Base-by-base conservation (phyloP, 441 rosid species). In the Pelargonium myrrhifolium region DNA sequence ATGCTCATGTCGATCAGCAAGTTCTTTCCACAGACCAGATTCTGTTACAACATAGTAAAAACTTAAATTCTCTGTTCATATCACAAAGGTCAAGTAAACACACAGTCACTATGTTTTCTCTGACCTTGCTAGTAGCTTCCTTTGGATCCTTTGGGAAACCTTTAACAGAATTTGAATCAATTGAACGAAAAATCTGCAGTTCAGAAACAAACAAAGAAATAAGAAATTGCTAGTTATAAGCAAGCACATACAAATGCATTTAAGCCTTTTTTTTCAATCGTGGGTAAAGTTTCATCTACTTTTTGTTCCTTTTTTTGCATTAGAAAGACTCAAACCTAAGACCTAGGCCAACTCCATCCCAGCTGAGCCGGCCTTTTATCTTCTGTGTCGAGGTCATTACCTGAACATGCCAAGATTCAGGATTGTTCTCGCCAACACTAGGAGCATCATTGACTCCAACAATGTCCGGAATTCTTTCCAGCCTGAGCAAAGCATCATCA, bases 1-100 rank as follows among this genome's bases (percentile, higher is more conserved):
- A 95, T 95, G 85, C 99, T 95, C 97, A 88, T 90, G 85, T 95
- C 99, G 69, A 95, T 90, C 66, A 92, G 86, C 53, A 90, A 86
- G 73, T 92, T 90, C 86, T 95, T 95, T 53, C 97, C 98, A 65
- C 96, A 90, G 42, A 95, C 82, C 75, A 95, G 81, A 68, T 88
- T 89, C 99, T 94, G 90, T 74, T 60, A 74, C 77, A 79, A 72
- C 67, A 70, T 42, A 78, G 72, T 51, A 37, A 64, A 10, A 68
- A 59, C 53, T 76, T 42, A 74, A 65, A 65, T 55, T 80, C 72
- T 62, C 61, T 6, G 53, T 14, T 8, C 3, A 69, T 24, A 9
- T 24, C 35, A 59, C 17, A 37, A 55, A 42, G 20, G 55, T 28
- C 21, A 45, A 2, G 53, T 51, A 53, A 55, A 1, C 60, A 55